A percentile compares a stretch with the other conserved stretches of the same genome.
Evolutionary conservation across 768 basidiomycete species (phyloP).

Genomic region (Tephrocybe sp.): DNA sequence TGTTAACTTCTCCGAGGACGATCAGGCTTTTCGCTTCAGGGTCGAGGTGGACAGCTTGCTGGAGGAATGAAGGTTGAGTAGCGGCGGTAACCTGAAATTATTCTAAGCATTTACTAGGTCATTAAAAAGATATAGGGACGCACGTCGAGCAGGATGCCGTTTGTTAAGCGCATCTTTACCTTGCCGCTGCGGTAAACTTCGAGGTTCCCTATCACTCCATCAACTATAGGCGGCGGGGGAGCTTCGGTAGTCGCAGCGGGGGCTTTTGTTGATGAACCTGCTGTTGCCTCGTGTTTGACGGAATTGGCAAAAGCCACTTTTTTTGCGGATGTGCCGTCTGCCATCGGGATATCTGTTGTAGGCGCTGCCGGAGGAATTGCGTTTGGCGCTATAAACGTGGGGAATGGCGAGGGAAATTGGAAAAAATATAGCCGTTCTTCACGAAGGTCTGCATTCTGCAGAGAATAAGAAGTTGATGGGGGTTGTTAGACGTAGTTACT

Average conservation of each 20-base stretch:
- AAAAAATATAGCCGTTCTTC: constrained; percentile 83
- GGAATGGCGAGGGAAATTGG: constrained; percentile 88
- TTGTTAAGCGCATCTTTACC: constrained; percentile 82
- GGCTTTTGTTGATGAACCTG: constrained; percentile 25
- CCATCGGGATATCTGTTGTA: constrained; percentile 32
- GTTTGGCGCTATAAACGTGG: constrained; percentile 54
- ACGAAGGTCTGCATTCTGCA: constrained; percentile 43
- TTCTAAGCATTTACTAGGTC: background rate
- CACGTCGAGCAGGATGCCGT: constrained; percentile 85
- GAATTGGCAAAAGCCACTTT: constrained; percentile 68
- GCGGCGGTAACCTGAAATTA: constrained; percentile 68
- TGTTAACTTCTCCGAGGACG: constrained; percentile 85
- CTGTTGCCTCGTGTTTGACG: constrained; percentile 53
- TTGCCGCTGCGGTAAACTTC: constrained; percentile 85
- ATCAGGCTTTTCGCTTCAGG: constrained; percentile 53
- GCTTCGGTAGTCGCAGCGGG: constrained; percentile 20
- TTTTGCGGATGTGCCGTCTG: constrained; percentile 33
- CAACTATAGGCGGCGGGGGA: constrained; percentile 41
- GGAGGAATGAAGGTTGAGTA: constrained; percentile 84
- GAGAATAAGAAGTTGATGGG: background rate
- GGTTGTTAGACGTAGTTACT: no score
- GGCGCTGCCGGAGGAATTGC: constrained; percentile 26
- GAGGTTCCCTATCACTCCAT: constrained; percentile 82
- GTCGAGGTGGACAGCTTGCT: constrained; percentile 82
- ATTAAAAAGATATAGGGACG: constrained; percentile 24